Conservation (phyloP, 768 basidiomycete species). For the Lactarius trivialis region DNA sequence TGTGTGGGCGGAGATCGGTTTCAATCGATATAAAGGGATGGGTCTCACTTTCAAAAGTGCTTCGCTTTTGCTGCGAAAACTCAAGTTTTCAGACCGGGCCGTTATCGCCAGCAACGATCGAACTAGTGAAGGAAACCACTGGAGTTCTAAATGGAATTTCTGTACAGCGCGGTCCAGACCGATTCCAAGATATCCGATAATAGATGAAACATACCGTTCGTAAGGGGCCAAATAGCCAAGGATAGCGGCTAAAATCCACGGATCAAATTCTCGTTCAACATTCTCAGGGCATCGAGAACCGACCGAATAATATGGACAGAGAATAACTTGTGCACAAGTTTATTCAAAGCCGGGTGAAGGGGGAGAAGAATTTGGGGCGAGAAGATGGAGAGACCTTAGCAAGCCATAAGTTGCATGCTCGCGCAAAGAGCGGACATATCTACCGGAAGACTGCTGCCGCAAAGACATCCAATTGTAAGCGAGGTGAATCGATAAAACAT, state of each 20-base stretch:
- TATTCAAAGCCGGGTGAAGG: slow-evolving; percentile 15
- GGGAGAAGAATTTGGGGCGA: slow-evolving; percentile 16
- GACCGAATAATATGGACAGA: slow-evolving; percentile 18
- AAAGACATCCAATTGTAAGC: slow-evolving; percentile 36
- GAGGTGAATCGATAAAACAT: slow-evolving; percentile 35
- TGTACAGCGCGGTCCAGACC: slow-evolving; percentile 4
- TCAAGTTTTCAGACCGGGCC: slow-evolving; percentile 3
- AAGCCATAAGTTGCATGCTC: slow-evolving; percentile 21
- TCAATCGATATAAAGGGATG: background rate
- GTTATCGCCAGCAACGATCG: slow-evolving; percentile 16
- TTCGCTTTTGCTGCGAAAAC: slow-evolving; percentile 2
- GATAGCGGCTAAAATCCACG: slow-evolving; percentile 51
- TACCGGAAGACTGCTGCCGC: background rate
- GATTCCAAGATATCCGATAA: background rate
- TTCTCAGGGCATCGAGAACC: slow-evolving; percentile 2
- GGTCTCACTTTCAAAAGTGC: slow-evolving; percentile 1
- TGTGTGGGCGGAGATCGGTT: slow-evolving; percentile 8
- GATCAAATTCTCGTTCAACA: slow-evolving; percentile 3
- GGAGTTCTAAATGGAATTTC: slow-evolving; percentile 20
- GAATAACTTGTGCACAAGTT: slow-evolving; percentile 9
- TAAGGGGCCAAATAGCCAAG: slow-evolving; percentile 69
- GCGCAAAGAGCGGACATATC: slow-evolving; percentile 47
- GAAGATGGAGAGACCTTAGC: slow-evolving; percentile 15
- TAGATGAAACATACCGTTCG: slow-evolving; percentile 40
- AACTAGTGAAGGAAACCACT: slow-evolving; percentile 17